A percentile compares a stretch with the other conserved stretches of the same genome.
phyloP scores from a whole-genome alignment of 2,329 filamentous ascomycete species.

The Monosporascus sp. region DNA sequence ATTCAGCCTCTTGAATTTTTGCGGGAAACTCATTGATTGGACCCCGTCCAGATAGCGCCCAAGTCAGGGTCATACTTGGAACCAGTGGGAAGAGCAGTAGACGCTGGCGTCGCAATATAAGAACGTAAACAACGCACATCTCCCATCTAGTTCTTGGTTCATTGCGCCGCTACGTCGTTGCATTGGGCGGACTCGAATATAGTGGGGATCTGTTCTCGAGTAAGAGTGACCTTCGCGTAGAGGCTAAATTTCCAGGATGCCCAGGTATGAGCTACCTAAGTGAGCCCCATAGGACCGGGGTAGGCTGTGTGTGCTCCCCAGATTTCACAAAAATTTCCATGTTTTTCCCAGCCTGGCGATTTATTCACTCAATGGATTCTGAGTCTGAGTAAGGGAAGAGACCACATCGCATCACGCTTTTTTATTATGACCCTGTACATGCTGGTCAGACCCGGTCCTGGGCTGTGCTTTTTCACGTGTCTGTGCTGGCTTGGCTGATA shows the following conservation, averaged over 20 bases:
- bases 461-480: slow-evolving; percentile 8
- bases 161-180: slow-evolving; percentile 4
- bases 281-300: slow-evolving; percentile 13
- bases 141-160: slow-evolving; percentile 15
- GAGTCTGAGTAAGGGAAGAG: slow-evolving; percentile 3
- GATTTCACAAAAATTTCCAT: slow-evolving; percentile 24
- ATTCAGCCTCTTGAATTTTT: slow-evolving; percentile 20
- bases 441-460: neutral
- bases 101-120: slow-evolving; percentile 15
- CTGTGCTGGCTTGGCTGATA: neutral
- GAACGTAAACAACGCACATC: slow-evolving; percentile 21
- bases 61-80: neutral
- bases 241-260: neutral
- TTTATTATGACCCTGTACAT: slow-evolving; percentile 18
- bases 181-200: neutral
- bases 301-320: slow-evolving; percentile 11
- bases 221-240: slow-evolving; percentile 4
- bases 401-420: slow-evolving; percentile 25
- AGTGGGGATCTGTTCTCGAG: slow-evolving; percentile 3
- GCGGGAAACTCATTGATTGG: slow-evolving; percentile 4
- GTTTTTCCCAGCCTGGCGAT: slow-evolving; percentile 23
- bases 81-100: slow-evolving; percentile 9
- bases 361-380: slow-evolving; percentile 10
- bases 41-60: neutral
- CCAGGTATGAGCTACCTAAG: neutral